Percentiles rank a stretch among this genome's conserved stretches.
Evolutionary conservation across 83 land plant species (phyloP).

Genomic region (Thuja plicata): DNA sequence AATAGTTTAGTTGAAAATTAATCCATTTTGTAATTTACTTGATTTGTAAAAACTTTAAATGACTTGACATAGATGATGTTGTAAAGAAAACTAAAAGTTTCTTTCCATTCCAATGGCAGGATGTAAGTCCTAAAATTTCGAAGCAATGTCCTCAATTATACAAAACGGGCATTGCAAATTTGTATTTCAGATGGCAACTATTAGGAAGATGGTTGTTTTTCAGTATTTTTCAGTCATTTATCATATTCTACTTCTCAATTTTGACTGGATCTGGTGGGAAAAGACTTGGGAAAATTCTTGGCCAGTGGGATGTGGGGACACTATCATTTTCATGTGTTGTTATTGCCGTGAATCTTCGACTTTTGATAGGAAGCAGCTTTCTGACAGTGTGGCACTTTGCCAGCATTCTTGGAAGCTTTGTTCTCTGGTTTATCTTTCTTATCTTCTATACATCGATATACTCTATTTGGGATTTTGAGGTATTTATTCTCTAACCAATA

Average conservation of each 20-base stretch:
- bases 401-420: slow-evolving; percentile 31
- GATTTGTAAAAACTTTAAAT: background rate
- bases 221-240: slow-evolving; percentile 24
- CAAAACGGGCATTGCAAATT: slow-evolving; percentile 23
- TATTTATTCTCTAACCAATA: background rate
- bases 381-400: slow-evolving; percentile 27
- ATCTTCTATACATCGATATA: slow-evolving; percentile 15
- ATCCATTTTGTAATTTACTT: background rate
- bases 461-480: slow-evolving; percentile 16
- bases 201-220: slow-evolving; percentile 20
- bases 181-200: slow-evolving; percentile 31
- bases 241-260: slow-evolving; percentile 22
- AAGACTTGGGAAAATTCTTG: slow-evolving; percentile 19
- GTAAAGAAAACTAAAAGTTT: background rate
- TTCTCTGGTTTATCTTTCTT: slow-evolving; percentile 23
- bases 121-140: slow-evolving; percentile 23
- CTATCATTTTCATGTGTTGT: slow-evolving; percentile 28
- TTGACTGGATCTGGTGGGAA: slow-evolving; percentile 8
- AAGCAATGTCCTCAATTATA: slow-evolving; percentile 30
- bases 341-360: slow-evolving; percentile 21
- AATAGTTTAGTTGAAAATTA: background rate
- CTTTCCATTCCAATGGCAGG: slow-evolving; percentile 19
- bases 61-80: background rate
- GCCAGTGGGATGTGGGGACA: slow-evolving; percentile 31
- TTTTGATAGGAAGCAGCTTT: slow-evolving; percentile 20